Conservation (phyloP, 1,284 basidiomycete genomes). For the Irpex sp. region DNA sequence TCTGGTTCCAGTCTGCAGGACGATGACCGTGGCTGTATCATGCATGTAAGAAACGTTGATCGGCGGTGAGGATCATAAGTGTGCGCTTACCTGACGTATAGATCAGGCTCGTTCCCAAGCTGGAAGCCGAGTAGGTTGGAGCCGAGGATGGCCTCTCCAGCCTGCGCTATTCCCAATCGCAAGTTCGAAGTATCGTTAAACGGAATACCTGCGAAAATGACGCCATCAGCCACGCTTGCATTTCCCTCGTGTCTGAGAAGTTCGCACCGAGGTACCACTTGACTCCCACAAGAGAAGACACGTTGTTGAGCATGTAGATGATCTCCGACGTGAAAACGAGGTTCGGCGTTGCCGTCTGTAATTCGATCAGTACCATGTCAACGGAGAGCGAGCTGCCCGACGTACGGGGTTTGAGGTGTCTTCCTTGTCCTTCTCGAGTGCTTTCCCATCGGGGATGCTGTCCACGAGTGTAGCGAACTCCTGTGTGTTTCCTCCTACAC, state of each 20-base stretch:
- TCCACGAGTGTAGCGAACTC: slow-evolving; percentile 51
- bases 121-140: slow-evolving; percentile 53
- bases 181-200: slow-evolving; percentile 49
- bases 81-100: slow-evolving; percentile 36
- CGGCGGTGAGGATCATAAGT: too few species aligned
- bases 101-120: slow-evolving; percentile 69
- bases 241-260: background rate
- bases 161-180: slow-evolving; percentile 46
- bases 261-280: slow-evolving; percentile 38
- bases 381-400: slow-evolving; percentile 4
- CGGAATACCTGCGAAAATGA: slow-evolving; percentile 33
- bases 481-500: slow-evolving; percentile 72
- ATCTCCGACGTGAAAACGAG: slow-evolving; percentile 37
- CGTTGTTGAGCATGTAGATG: slow-evolving; percentile 36
- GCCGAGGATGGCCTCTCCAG: slow-evolving; percentile 48
- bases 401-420: slow-evolving; percentile 40
- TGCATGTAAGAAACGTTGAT: background rate
- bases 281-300: slow-evolving; percentile 31
- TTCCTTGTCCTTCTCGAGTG: slow-evolving; percentile 43
- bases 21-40: slow-evolving; percentile 27
- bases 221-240: background rate
- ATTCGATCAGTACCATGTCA: background rate
- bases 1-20: slow-evolving; percentile 32
- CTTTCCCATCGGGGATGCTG: slow-evolving; percentile 36
- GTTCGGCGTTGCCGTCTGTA: slow-evolving; percentile 32